Evolutionary conservation across 352 stramenopile species (phyloP).

Genomic region (Pythium coloratum): DNA sequence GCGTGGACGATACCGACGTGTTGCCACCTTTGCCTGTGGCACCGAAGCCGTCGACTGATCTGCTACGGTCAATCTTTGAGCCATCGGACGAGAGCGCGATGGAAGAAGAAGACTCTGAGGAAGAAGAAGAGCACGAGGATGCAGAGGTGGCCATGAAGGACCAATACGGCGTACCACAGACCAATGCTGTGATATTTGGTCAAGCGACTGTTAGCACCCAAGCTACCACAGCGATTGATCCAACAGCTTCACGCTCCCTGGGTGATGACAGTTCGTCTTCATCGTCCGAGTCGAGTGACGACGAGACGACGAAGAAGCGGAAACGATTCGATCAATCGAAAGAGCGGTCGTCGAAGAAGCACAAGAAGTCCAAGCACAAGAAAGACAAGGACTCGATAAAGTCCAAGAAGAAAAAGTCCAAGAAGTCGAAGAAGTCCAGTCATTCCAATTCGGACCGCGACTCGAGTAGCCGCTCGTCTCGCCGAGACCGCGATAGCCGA

Average conservation of each 20-base stretch:
- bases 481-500: slow-evolving; percentile 1
- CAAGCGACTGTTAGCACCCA: too few species aligned
- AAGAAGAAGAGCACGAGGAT: slow-evolving; percentile 26
- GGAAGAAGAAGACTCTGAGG: slow-evolving; percentile 43
- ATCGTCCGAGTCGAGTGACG: not conserved
- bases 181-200: not conserved
- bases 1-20: slow-evolving; percentile 18
- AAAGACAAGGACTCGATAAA: slow-evolving; percentile 19
- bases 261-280: not conserved
- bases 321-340: slow-evolving; percentile 6
- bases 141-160: slow-evolving; percentile 15
- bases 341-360: slow-evolving; percentile 6
- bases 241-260: not conserved
- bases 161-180: not conserved
- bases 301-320: slow-evolving; percentile 8
- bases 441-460: slow-evolving; percentile 5
- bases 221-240: not conserved
- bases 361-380: slow-evolving; percentile 21
- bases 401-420: slow-evolving; percentile 17
- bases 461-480: not conserved
- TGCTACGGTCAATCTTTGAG: slow-evolving; percentile 86
- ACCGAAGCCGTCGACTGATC: slow-evolving; percentile 43
- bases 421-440: slow-evolving; percentile 9
- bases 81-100: slow-evolving; percentile 57
- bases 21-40: slow-evolving; percentile 41